phyloP scores from a whole-genome alignment of 768 basidiomycete genomes.

The Lactarius psammicola region DNA sequence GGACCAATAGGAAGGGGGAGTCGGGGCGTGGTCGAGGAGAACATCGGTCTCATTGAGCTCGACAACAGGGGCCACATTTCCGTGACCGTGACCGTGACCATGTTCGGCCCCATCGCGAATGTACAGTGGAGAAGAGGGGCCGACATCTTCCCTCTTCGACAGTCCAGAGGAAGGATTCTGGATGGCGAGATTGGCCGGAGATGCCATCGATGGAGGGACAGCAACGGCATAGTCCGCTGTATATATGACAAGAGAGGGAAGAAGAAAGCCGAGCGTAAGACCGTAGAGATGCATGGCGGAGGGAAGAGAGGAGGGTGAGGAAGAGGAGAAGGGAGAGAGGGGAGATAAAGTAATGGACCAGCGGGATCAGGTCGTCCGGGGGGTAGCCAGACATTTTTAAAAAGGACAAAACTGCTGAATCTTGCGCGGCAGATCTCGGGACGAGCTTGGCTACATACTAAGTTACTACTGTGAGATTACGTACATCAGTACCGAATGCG shows the following conservation, averaged over 20 bases:
- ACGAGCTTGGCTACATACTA: background rate
- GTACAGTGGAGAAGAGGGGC: conserved; percentile 2
- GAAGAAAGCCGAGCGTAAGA: conserved; percentile 21
- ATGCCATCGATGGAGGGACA: conserved; percentile 23
- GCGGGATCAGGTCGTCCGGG: too few relatives aligned
- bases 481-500: background rate
- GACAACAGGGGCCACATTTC: conserved; percentile 48
- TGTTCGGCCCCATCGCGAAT: conserved; percentile 9
- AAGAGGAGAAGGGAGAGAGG: background rate
- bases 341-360: conserved; percentile 3
- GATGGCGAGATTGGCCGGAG: conserved; percentile 29
- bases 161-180: conserved; percentile 8
- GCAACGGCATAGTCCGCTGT: conserved; percentile 21
- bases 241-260: conserved; percentile 26
- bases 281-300: conserved; percentile 26
- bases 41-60: conserved; percentile 79
- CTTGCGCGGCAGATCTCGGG: conserved; percentile 27
- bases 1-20: conserved; percentile 80
- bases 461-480: background rate
- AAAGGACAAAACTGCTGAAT: background rate
- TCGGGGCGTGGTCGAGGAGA: conserved; percentile 59
- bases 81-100: conserved; percentile 47
- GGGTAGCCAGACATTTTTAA: too few relatives aligned
- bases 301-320: background rate
- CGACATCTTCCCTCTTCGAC: background rate